Percentiles rank a stretch among this genome's conserved stretches.
Evolutionary conservation across 2,329 filamentous ascomycete genomes (phyloP).

Genomic region (Cercospora sp.): DNA sequence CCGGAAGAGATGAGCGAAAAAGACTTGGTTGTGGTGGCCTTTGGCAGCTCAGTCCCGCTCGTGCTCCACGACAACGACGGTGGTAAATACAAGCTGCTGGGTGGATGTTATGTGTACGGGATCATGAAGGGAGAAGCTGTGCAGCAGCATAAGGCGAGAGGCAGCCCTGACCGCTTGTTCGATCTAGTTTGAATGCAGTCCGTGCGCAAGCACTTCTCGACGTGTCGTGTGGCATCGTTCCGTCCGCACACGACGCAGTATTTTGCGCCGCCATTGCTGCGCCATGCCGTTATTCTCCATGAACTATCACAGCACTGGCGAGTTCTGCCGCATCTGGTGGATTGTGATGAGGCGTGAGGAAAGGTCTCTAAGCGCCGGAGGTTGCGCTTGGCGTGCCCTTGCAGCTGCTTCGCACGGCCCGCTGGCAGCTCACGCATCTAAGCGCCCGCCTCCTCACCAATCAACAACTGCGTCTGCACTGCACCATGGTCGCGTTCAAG

Average conservation of each 20-base stretch:
- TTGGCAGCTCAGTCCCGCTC: background rate
- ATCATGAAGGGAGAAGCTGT: constrained; percentile 15
- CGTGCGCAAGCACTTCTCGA: too few relatives aligned
- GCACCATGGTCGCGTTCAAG: too few relatives aligned
- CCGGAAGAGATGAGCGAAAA: background rate
- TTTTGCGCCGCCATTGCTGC: too few relatives aligned
- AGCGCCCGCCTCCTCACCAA: constrained; percentile 14
- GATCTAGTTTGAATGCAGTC: too few relatives aligned
- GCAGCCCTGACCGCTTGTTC: too few relatives aligned
- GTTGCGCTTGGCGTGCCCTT: background rate
- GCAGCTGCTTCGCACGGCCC: background rate
- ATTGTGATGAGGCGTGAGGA: background rate
- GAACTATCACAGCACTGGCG: too few relatives aligned
- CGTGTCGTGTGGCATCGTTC: too few relatives aligned
- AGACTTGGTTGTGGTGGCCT: background rate
- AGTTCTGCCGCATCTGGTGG: too few relatives aligned
- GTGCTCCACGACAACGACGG: background rate
- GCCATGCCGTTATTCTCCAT: too few relatives aligned
- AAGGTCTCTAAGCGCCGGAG: background rate
- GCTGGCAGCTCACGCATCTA: background rate
- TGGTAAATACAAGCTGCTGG: background rate
- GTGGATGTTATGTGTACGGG: constrained; percentile 12
- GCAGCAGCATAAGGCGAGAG: background rate
- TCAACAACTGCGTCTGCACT: too few relatives aligned
- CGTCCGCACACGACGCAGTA: too few relatives aligned